Evolutionary conservation across 805 yeast species (phyloP), one percentile per base, ranked within the genome.

Genomic region (Barnettozyma siamensis): DNA sequence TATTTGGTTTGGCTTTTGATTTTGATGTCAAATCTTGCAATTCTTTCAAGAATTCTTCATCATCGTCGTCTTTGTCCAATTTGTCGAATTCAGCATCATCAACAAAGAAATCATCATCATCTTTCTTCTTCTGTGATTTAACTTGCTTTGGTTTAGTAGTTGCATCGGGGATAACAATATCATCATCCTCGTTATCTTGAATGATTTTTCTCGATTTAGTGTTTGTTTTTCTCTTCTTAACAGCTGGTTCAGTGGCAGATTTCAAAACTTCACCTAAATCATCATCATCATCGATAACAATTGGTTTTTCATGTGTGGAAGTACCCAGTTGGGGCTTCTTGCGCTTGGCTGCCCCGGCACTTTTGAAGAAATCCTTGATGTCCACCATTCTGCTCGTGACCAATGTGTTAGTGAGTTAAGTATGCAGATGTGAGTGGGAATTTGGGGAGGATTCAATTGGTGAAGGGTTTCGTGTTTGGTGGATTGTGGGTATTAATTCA

Each of bases 341-440:
- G 23, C 43, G 47, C 35, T 40, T 45, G 21, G 39, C 43, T 3
- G 34, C 15, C 4, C 24, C 20, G 16, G 38, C 41, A 5, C 23
- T n/a, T n/a, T 40, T 24, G 21, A 68, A 67, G 53, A 65, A 68
- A 38, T 65, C 67, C 20, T 64, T 55, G 43, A 68, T 67, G 49
- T 65, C 65, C 32, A 65, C 69, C 70, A 32, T 36, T 21, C 9
- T 7, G 31, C 7, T 19, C 32, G 5, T 3, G 7, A 26, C n/a
- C 17, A 23, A 10, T 13, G 16, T n/a, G 10, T 23, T 7, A 23
- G 10, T 23, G 26, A 23, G 26, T 23, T 23, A 23, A 23, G 7
- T 23, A 23, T 7, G 10, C 7, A 23, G 26, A 23, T 7, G 10
- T 26, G 12, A 13, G 12, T 26, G 29, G 11, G n/a, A 26, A 26